Percentiles rank a stretch among this genome's conserved stretches.
Evolutionary conservation across 805 yeast genomes (phyloP).

Genomic region (Ogataea ramenticola): DNA sequence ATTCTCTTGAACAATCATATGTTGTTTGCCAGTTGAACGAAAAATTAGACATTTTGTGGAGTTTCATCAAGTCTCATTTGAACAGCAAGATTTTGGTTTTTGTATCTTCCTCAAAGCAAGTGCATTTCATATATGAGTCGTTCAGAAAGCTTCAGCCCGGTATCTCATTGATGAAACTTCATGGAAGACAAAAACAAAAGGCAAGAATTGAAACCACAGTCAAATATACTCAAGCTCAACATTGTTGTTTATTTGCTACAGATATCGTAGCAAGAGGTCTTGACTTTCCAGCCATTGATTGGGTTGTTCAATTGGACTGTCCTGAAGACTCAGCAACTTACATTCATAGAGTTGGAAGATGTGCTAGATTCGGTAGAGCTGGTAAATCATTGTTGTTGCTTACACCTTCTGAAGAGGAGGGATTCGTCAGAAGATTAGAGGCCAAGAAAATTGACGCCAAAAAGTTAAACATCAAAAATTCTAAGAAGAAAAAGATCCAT

Average conservation of each 20-base stretch:
- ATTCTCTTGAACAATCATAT: constrained; percentile 76
- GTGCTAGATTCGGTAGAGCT: constrained; percentile 77
- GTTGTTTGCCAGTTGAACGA: constrained; percentile 65
- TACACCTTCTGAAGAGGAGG: constrained; percentile 76
- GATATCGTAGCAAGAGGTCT: constrained; percentile 90
- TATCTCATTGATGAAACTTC: constrained; percentile 75
- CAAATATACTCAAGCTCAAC: constrained; percentile 70
- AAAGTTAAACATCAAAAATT: constrained; percentile 65
- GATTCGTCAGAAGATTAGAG: constrained; percentile 57
- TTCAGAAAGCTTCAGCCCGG: constrained; percentile 89
- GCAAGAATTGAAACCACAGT: constrained; percentile 76
- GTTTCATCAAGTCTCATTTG: constrained; percentile 77
- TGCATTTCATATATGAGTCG: constrained; percentile 81
- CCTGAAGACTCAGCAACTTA: constrained; percentile 89
- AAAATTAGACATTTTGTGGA: constrained; percentile 79
- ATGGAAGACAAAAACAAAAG: constrained; percentile 88
- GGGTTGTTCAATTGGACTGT: constrained; percentile 91
- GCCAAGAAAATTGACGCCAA: constrained; percentile 62
- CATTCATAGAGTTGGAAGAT: constrained; percentile 86
- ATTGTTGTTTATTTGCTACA: constrained; percentile 80
- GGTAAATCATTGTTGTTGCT: constrained; percentile 82
- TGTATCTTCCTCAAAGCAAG: constrained; percentile 83
- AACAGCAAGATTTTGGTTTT: constrained; percentile 77
- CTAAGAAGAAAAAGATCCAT: constrained; percentile 67
- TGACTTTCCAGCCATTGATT: constrained; percentile 87